Base-by-base conservation (phyloP, 306 rosid genomes). In the Phaseolus lunatus region DNA sequence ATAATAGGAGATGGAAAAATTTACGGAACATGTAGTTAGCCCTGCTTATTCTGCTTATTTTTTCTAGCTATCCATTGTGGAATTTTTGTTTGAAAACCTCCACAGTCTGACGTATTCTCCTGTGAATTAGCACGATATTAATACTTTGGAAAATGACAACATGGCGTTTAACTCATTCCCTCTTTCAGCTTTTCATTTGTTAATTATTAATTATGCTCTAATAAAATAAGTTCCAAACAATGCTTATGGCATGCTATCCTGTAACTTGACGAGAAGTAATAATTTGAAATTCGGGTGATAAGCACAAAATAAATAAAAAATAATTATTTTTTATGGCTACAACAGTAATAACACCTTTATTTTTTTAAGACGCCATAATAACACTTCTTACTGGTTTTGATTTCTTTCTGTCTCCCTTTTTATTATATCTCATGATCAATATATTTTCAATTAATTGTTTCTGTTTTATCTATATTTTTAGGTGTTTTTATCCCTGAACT, bases 61-160 rank as follows among this genome's bases (percentile, higher is more conserved):
- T 52, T 56, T 23, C n/a, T 23, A 0, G 33, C 63, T 5, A 56
- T 12, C 33, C 33, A 56, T 56, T 2, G 13, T 54, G 29, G 29
- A 56, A 23, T 24, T 56, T 12, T 56, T 23, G 33, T 56, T 23
- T 11, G 9, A 22, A 16, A 56, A 27, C 12, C 50, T 50, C 47
- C 6, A 6, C 44, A 66, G 4, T 13, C 20, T 50, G 56, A 56
- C 35, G 15, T 54, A 56, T 67, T 14, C 44, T 61, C 67, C 45
- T 16, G 12, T 74, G 20, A 48, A 66, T 37, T 59, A 26, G 14
- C 37, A 59, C n/a, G 5, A 27, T 39, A 10, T 14, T 31, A 50
- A 65, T 24, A 44, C n/a, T 65, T 73, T 54, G 50, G 63, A 9
- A 2, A 52, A 65, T 41, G 44, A 65, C 74, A 80, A 52, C 63